Conservation (phyloP, 129 eudicot genomes). For the Deinandra increscens region DNA sequence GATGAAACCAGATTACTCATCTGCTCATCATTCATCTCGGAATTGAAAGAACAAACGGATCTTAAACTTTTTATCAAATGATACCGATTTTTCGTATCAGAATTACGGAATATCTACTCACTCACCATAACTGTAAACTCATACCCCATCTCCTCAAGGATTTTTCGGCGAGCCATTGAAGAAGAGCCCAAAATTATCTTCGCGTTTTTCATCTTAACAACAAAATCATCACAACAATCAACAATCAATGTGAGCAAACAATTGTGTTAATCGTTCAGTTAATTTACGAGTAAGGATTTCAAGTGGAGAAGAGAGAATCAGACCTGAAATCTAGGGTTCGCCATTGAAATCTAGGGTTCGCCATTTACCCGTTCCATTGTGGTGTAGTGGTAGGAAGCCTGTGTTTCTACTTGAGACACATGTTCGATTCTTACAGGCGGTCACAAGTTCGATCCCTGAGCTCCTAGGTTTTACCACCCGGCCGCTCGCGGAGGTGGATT, state of each 20-base stretch:
- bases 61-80: neutral
- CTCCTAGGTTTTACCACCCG: too few relatives aligned
- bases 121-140: constrained; percentile 75
- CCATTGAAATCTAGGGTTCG: too few relatives aligned
- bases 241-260: neutral
- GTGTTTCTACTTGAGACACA: too few relatives aligned
- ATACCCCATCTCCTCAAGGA: constrained; percentile 81
- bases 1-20: neutral
- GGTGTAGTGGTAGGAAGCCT: too few relatives aligned
- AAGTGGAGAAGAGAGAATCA: neutral
- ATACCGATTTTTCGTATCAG: neutral
- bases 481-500: too few relatives aligned
- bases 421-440: too few relatives aligned
- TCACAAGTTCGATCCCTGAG: too few relatives aligned
- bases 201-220: constrained; percentile 24
- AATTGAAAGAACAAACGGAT: neutral
- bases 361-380: too few relatives aligned
- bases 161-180: constrained; percentile 67
- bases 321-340: constrained; percentile 47
- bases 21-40: neutral
- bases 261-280: neutral
- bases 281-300: neutral
- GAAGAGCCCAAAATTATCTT: constrained; percentile 91
- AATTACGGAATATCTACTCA: neutral
- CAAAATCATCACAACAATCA: constrained; percentile 21